Percentiles rank a stretch among this genome's conserved stretches.
These are phyloP conservation scores for Schizophyllum commune DNA, from an alignment of 1,284 basidiomycete species.

Conservation along the genomic window DNA sequence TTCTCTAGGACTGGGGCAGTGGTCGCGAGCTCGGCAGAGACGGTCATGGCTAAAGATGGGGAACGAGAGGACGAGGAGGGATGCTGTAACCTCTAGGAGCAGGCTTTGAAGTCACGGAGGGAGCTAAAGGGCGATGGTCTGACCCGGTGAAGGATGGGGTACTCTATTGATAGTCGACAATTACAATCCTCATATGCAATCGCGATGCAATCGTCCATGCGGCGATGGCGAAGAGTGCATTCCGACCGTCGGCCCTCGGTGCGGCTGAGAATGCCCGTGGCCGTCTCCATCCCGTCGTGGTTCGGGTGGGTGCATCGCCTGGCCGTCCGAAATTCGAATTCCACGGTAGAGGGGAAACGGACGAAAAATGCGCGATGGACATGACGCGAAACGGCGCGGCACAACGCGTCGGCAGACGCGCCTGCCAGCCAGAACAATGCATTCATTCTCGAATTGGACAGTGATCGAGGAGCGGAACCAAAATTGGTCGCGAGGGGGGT, in stretches of 20 bases:
- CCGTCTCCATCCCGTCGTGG: background rate
- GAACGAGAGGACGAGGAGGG: background rate
- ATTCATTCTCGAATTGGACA: too few relatives aligned
- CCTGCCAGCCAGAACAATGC: too few relatives aligned
- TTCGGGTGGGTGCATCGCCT: background rate
- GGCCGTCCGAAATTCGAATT: background rate
- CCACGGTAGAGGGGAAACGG: too few relatives aligned
- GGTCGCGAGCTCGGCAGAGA: background rate
- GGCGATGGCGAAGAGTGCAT: background rate
- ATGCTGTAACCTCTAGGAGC: background rate
- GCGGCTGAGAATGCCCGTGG: background rate
- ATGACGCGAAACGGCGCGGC: too few relatives aligned
- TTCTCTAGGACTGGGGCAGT: slow-evolving; percentile 26
- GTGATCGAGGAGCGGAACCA: too few relatives aligned
- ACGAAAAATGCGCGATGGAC: too few relatives aligned
- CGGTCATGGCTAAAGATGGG: background rate
- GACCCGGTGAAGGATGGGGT: background rate
- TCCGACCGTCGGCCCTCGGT: background rate
- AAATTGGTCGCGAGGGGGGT: too few relatives aligned
- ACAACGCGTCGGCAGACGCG: too few relatives aligned
- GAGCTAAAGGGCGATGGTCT: background rate
- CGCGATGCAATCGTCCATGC: background rate
- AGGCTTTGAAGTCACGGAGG: background rate
- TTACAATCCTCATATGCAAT: background rate
- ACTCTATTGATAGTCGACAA: background rate